Conservation (phyloP, 805 yeast genomes). For the Kluyveromyces wickerhamii region DNA sequence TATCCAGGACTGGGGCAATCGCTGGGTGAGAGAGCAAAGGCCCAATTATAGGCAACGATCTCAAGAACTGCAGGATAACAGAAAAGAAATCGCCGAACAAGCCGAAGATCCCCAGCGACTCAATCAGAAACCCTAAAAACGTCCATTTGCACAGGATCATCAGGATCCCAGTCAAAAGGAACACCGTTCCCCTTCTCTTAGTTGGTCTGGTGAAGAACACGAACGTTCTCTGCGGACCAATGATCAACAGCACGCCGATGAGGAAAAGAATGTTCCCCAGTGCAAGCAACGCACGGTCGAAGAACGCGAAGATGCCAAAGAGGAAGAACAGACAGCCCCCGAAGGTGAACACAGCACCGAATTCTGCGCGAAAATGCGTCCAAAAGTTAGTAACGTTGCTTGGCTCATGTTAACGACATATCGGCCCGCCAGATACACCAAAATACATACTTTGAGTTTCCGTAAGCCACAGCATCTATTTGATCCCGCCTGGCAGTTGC, state of each 20-base stretch:
- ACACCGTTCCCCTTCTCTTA: slow-evolving; percentile 79
- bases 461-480: slow-evolving; percentile 55
- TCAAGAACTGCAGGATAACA: slow-evolving; percentile 74
- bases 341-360: slow-evolving; percentile 89
- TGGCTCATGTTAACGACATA: too few relatives aligned
- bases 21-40: slow-evolving; percentile 73
- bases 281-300: slow-evolving; percentile 83
- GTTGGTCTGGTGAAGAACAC: slow-evolving; percentile 80
- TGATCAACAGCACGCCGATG: slow-evolving; percentile 76
- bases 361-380: slow-evolving; percentile 38
- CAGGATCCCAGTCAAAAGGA: slow-evolving; percentile 67
- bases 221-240: slow-evolving; percentile 79
- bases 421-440: background rate
- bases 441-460: slow-evolving; percentile 59
- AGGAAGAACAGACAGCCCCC: slow-evolving; percentile 70
- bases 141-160: slow-evolving; percentile 70
- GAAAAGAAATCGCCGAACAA: slow-evolving; percentile 92
- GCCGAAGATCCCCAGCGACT: slow-evolving; percentile 81
- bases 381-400: too few relatives aligned
- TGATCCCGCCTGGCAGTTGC: too few relatives aligned
- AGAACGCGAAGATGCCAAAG: slow-evolving; percentile 76
- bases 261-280: slow-evolving; percentile 77
- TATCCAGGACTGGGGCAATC: slow-evolving; percentile 67
- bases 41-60: slow-evolving; percentile 85
- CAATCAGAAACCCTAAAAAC: slow-evolving; percentile 77